Evolutionary conservation across 2,329 filamentous ascomycete genomes (phyloP).

Genomic region (Sclerotinia sclerotiorum): DNA sequence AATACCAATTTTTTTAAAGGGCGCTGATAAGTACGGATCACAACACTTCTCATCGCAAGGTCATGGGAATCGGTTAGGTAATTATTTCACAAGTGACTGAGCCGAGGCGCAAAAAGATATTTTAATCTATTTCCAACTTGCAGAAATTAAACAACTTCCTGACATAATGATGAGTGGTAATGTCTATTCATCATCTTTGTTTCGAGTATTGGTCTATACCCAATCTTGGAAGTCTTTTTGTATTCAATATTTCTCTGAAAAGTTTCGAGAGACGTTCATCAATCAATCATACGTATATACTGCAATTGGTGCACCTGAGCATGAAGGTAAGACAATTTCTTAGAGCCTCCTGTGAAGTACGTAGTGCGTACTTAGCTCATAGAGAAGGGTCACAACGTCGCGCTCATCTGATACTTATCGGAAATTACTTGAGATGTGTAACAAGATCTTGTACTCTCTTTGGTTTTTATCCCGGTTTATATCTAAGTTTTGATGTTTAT

Average conservation of each 20-base stretch:
- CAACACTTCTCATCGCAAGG: too few relatives aligned
- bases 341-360: conserved; percentile 1
- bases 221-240: background rate
- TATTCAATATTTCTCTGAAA: background rate
- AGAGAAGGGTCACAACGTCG: conserved; percentile 1
- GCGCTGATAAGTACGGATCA: too few relatives aligned
- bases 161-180: too few relatives aligned
- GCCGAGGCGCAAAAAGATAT: too few relatives aligned
- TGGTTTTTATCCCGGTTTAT: background rate
- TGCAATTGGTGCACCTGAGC: conserved; percentile 3
- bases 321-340: conserved; percentile 12
- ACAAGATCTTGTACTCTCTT: background rate
- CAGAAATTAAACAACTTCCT: too few relatives aligned
- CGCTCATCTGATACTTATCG: conserved; percentile 13
- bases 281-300: background rate
- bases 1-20: too few relatives aligned
- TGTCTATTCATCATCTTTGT: background rate
- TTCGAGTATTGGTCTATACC: background rate
- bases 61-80: too few relatives aligned
- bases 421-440: background rate
- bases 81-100: too few relatives aligned
- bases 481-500: background rate
- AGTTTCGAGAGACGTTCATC: conserved; percentile 12
- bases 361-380: background rate
- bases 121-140: too few relatives aligned